Conservation (phyloP, 129 eudicot species). For the Flaveria sonorensis region DNA sequence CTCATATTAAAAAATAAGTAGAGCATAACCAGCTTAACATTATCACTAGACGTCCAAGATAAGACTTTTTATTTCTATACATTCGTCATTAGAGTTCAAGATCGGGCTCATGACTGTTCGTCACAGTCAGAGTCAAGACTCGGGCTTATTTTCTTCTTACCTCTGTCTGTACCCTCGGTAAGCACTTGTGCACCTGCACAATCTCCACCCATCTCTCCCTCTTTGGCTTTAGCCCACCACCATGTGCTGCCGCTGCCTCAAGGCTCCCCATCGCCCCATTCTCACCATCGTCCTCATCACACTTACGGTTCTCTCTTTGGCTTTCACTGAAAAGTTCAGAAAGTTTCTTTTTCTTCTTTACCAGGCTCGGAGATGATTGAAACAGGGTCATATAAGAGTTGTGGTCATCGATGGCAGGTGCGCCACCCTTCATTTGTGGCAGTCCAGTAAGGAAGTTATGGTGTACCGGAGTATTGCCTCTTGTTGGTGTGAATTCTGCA, state of each 20-base stretch:
- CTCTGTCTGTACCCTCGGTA: conserved; percentile 41
- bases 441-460: conserved; percentile 36
- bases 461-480: conserved; percentile 64
- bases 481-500: conserved; percentile 64
- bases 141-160: conserved; percentile 44
- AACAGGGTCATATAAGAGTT: conserved; percentile 15
- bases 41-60: background rate
- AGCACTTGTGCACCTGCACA: conserved; percentile 43
- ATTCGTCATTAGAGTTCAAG: conserved; percentile 3
- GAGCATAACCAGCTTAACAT: background rate
- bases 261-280: conserved; percentile 28
- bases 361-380: conserved; percentile 31
- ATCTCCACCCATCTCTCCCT: conserved; percentile 42
- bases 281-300: conserved; percentile 23
- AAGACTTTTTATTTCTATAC: conserved; percentile 22
- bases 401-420: conserved; percentile 19
- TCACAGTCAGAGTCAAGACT: background rate
- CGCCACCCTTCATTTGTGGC: conserved; percentile 30
- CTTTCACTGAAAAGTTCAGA: conserved; percentile 61
- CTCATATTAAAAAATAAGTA: background rate
- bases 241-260: conserved; percentile 34
- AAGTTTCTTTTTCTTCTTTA: conserved; percentile 48
- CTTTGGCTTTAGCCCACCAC: conserved; percentile 22
- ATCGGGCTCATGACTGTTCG: background rate
- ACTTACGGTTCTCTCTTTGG: conserved; percentile 24